These are phyloP conservation scores for Quercus suber DNA, from an alignment of 306 rosid species.

Conservation along the genomic window DNA sequence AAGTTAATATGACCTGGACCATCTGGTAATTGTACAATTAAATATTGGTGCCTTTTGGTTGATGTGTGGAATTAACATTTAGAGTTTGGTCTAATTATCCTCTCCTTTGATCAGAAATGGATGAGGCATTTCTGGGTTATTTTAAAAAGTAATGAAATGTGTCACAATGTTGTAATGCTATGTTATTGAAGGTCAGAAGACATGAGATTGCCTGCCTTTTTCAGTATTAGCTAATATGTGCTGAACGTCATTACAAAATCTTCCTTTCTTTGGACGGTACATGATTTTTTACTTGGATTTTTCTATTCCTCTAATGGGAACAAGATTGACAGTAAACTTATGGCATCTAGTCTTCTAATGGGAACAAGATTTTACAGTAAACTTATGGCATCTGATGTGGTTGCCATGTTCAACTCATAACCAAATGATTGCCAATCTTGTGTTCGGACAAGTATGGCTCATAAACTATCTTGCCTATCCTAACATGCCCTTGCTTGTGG, in stretches of 20 bases:
- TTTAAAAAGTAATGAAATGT: constrained; percentile 8
- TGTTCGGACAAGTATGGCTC: background rate
- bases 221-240: background rate
- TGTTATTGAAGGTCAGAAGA: constrained; percentile 9
- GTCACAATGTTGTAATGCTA: constrained; percentile 16
- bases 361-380: background rate
- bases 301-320: background rate
- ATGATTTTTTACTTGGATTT: background rate
- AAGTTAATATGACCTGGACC: background rate
- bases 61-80: background rate
- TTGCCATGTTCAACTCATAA: background rate
- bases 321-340: background rate
- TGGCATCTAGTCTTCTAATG: background rate
- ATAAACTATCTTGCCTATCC: background rate
- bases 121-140: constrained; percentile 22
- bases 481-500: background rate
- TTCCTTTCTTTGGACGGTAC: background rate
- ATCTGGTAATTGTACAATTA: background rate
- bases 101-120: constrained; percentile 5
- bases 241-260: background rate
- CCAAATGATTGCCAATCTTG: background rate
- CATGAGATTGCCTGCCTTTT: background rate
- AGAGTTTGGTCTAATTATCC: constrained; percentile 9
- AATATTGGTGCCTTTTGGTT: background rate
- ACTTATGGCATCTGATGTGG: background rate